Percentiles rank a stretch among this genome's conserved stretches.
phyloP scores from a whole-genome alignment of 495 filamentous ascomycete species.

The Podospora bellae-mahoneyi region DNA sequence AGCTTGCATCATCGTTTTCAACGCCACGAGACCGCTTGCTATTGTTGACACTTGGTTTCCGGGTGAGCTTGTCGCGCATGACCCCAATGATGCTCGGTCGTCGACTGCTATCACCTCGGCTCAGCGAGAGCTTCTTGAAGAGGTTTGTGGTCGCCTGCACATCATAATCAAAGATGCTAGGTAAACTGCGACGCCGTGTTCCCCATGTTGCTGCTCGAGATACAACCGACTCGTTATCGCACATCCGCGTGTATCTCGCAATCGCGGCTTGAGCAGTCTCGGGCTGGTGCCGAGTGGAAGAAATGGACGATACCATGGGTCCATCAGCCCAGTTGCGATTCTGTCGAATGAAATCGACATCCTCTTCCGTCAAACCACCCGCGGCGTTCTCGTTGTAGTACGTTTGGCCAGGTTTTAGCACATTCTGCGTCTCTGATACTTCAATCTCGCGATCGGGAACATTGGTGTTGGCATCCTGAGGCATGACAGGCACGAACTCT shows the following conservation, averaged over 20 bases:
- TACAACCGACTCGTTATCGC: constrained; percentile 50
- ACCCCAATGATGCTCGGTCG: constrained; percentile 43
- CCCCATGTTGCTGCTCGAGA: constrained; percentile 74
- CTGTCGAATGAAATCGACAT: constrained; percentile 44
- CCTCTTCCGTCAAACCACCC: constrained; percentile 40
- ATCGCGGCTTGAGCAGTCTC: constrained; percentile 53
- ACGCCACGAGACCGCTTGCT: constrained; percentile 42
- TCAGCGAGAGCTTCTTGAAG: constrained; percentile 56
- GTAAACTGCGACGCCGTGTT: constrained; percentile 59
- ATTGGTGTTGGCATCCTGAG: constrained; percentile 32
- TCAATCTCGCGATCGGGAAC: constrained; percentile 39
- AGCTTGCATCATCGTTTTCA: constrained; percentile 41
- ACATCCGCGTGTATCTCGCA: constrained; percentile 41
- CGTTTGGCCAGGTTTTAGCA: constrained; percentile 37
- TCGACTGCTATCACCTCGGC: constrained; percentile 47
- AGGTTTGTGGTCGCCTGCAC: constrained; percentile 56
- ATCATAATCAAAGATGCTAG: constrained; percentile 56
- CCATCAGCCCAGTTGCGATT: constrained; percentile 48
- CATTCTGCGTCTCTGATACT: constrained; percentile 30
- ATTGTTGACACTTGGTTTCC: constrained; percentile 49
- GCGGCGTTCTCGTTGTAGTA: constrained; percentile 39
- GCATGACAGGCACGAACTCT: constrained; percentile 13
- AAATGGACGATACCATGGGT: constrained; percentile 43
- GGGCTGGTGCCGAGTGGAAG: constrained; percentile 42
- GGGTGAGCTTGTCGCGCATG: constrained; percentile 50